Base-by-base conservation (phyloP, 2,329 filamentous ascomycete genomes). In the Rutstroemia sp. region DNA sequence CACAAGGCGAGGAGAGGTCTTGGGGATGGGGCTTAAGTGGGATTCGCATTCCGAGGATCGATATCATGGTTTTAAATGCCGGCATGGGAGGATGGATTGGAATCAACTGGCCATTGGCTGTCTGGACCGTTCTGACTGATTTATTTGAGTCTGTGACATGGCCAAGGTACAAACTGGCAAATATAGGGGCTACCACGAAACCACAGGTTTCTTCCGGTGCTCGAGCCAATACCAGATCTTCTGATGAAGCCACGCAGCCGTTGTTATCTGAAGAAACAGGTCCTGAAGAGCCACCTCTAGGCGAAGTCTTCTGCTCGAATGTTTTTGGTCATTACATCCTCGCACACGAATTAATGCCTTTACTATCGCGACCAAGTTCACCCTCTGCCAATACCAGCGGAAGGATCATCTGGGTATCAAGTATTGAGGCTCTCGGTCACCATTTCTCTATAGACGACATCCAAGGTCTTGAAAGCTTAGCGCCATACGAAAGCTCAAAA, bases 281-380 rank as follows among this genome's bases (percentile, higher is more conserved):
- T 34, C 19, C 53, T 10, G 64, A 73, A 16, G 80, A 84, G 57
- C 84, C 86, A 0, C 73, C 76, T 5, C 74, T 99, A 0, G 92
- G 90, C 3, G 79, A 90, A 63, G 83, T 96, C 18, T 99, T 97
- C 70, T 87, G 86, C 69, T 87, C 92, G 50, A 97, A 97, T 68
- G 80, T 96, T 30, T 97, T 99, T 69, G 94, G 94, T 0, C 94
- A 99, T 74, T 97, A 99, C 70, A 74, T 96, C 67, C 82, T 99
- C 23, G 82, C 83, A 16, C 92, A 96, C 70, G 83, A 86, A 67
- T 79, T 97, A 10, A 79, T 87, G 63, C 87, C 90, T 0, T 76
- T 96, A 10, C 79, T 99, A 7, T 69, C 67, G 38, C 62, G 57
- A 9, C 62, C 65, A 18, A 59, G 63, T 25, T 62, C 66, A 3